Evolutionary conservation across 1,284 basidiomycete genomes (phyloP).

Genomic region (Fistulinella staudtii): DNA sequence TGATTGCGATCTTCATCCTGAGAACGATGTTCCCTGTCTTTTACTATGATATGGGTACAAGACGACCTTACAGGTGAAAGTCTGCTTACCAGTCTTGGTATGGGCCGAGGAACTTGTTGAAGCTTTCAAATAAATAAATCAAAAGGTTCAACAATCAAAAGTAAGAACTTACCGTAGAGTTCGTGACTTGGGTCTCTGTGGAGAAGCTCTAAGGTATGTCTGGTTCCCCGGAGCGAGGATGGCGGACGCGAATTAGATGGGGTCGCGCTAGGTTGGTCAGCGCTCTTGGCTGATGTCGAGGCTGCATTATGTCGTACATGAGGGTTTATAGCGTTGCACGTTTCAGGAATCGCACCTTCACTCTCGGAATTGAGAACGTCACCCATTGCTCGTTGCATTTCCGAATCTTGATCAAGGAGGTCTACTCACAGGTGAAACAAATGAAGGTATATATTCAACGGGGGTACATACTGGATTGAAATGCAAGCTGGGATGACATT

Average conservation of each 20-base stretch:
- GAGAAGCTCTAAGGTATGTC: conserved; percentile 4
- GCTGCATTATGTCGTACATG: conserved; percentile 8
- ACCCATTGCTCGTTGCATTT: conserved; percentile 67
- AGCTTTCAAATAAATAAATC: conserved; percentile 11
- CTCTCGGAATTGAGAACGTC: conserved; percentile 45
- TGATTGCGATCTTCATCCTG: conserved; percentile 25
- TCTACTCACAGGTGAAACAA: conserved; percentile 40
- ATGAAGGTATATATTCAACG: neutral
- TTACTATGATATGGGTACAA: conserved; percentile 9
- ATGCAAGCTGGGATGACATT: conserved; percentile 51
- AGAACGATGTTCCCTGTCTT: conserved; percentile 15
- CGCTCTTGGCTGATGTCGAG: conserved; percentile 10
- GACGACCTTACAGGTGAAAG: neutral
- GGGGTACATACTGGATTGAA: conserved; percentile 53
- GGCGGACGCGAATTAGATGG: conserved; percentile 14
- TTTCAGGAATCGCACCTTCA: conserved; percentile 21
- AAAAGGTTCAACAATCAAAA: neutral
- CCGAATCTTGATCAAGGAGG: conserved; percentile 66
- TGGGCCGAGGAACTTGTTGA: conserved; percentile 13
- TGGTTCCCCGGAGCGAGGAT: conserved; percentile 9
- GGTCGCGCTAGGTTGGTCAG: conserved; percentile 2
- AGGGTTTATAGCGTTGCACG: neutral
- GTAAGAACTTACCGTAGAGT: conserved; percentile 21
- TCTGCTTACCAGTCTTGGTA: conserved; percentile 15
- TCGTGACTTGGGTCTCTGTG: conserved; percentile 13